Evolutionary conservation across 139 green algal species (phyloP), one percentile per base, ranked within the genome.

Genomic region (Pseudopediastrum boryanum): DNA sequence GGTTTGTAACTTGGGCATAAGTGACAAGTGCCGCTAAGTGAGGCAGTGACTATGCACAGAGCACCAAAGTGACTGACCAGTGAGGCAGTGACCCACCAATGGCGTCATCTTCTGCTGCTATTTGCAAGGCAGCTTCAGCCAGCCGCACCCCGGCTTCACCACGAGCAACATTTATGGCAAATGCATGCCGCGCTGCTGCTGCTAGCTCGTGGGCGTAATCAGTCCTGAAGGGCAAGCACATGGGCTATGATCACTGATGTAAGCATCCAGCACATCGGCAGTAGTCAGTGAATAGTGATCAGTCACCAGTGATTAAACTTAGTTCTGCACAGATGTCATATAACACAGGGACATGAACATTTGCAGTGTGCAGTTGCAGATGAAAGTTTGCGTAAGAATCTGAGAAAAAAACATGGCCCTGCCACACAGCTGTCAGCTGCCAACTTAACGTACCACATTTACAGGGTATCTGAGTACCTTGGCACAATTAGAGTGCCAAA

Each of bases 31-130:
- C n/a, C n/a, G n/a, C n/a, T n/a, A n/a, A n/a, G n/a, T n/a, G n/a
- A n/a, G n/a, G n/a, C n/a, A n/a, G n/a, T n/a, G n/a, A n/a, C n/a
- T n/a, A n/a, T n/a, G n/a, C n/a, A n/a, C n/a, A n/a, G n/a, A n/a
- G n/a, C n/a, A n/a, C n/a, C n/a, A n/a, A n/a, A n/a, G n/a, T n/a
- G n/a, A n/a, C n/a, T n/a, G n/a, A n/a, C n/a, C n/a, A n/a, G n/a
- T n/a, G n/a, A 23, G 52, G 19, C 8, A 8, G 46, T 63, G 29
- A 74, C 82, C 6, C 48, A 90, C 85, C 86, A 12, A 96, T 75
- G 10, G 92, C 91, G 72, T 96, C 92, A 62, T 96, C 92, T 63
- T 96, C 92, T 46, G 90, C 86, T 27, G 88, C 86, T 21, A 95
- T 77, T 21, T 89, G 75, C 10, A 96, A 64, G 19, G 91, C 92